Evolutionary conservation across 129 eudicot genomes (phyloP), one percentile per base, ranked within the genome.

Genomic region (Saussurea involucrata): DNA sequence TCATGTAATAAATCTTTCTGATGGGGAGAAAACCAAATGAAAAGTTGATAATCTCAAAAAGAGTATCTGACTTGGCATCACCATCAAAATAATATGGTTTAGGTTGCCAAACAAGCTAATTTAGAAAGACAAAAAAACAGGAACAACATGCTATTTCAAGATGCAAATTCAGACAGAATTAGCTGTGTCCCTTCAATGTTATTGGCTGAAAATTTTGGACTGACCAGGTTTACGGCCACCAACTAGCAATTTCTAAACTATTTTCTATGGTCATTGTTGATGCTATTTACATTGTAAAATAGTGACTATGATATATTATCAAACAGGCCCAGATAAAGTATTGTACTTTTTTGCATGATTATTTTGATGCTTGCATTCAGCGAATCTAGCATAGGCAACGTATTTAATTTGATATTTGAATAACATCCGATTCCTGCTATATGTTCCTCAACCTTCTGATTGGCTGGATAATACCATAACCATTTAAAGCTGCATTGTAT

Each of bases 11-110:
- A 40, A 72, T 15, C 42, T 28, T 32, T 15, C 32, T 22, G 6
- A 53, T 46, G 60, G 58, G 8, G 13, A 8, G 65, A 31, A 32
- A 57, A 28, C 8, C 49, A 20, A 5, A 28, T 3, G 0, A 42
- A 71, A 78, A 21, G n/a, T 24, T 64, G 42, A 9, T 29, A 76
- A 32, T 42, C 42, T 25, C 17, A 17, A 11, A 9, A 22, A 44
- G 42, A 72, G 76, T 72, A 57, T 55, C 67, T 58, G 53, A 57
- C 21, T 27, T 72, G 22, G 65, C 6, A 18, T 71, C 37, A 71
- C 42, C 20, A 29, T 44, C 66, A 29, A 53, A 46, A 66, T n/a
- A 27, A 27, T 33, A 34, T 74, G 49, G 18, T 40, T 40, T 27
- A 68, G 53, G 15, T 17, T 6, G 46, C 22, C 53, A 31, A 28